Conservation (phyloP, 2,329 filamentous ascomycete species). For the Penicillium sp. region DNA sequence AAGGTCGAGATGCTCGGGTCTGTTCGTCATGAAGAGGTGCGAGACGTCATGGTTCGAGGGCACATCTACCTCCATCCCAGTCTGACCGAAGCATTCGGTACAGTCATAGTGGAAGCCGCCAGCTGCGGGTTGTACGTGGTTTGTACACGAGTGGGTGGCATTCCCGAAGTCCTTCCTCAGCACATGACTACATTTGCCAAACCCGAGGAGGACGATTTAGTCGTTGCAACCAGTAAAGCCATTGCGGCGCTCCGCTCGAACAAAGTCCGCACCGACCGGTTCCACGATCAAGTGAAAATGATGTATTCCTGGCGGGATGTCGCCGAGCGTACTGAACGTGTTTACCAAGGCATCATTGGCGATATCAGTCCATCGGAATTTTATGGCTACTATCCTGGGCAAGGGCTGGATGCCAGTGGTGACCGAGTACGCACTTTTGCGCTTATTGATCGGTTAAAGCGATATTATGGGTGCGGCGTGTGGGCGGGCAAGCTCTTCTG, state of each 20-base stretch:
- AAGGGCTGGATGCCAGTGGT: slow-evolving; percentile 71
- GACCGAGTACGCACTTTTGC: slow-evolving; percentile 82
- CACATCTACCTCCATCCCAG: slow-evolving; percentile 97
- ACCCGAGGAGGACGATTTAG: slow-evolving; percentile 93
- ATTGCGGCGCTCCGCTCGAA: slow-evolving; percentile 85
- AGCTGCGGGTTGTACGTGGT: slow-evolving; percentile 96
- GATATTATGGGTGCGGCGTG: slow-evolving; percentile 97
- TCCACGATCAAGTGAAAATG: slow-evolving; percentile 94
- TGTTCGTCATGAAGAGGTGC: slow-evolving; percentile 92
- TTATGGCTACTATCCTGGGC: slow-evolving; percentile 76
- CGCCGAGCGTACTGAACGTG: slow-evolving; percentile 87
- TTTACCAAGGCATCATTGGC: slow-evolving; percentile 91
- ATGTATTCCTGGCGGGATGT: slow-evolving; percentile 99
- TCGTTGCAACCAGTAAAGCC: slow-evolving; percentile 84
- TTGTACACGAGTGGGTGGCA: slow-evolving; percentile 93
- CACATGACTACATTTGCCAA: slow-evolving; percentile 99
- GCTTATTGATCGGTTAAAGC: slow-evolving; percentile 89
- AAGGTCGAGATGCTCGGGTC: slow-evolving; percentile 90
- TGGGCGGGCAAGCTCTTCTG: slow-evolving; percentile 99
- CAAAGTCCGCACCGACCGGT: slow-evolving; percentile 86
- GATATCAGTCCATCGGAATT: slow-evolving; percentile 85
- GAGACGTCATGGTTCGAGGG: slow-evolving; percentile 95
- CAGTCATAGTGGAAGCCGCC: slow-evolving; percentile 95
- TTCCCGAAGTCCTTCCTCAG: slow-evolving; percentile 90
- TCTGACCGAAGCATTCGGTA: slow-evolving; percentile 95